Evolutionary conservation across 495 filamentous ascomycete genomes (phyloP), one percentile per base, ranked within the genome.

Genomic region (Monascus purpureus): DNA sequence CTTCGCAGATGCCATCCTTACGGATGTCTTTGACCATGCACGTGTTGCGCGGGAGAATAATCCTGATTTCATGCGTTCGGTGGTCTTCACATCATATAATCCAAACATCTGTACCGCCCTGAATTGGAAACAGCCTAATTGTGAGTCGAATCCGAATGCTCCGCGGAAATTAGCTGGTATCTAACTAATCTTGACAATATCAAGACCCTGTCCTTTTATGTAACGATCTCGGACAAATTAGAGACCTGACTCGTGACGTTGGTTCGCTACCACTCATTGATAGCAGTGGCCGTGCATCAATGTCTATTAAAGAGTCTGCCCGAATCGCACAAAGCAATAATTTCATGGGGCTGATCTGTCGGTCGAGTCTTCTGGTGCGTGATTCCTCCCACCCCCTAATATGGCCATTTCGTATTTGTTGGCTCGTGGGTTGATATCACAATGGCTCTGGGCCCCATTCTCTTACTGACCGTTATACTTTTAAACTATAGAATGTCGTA

Each of bases 101-200:
- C 61, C 79, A 8, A 80, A 77, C 42, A 72, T 96, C 17, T 97
- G 90, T 53, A 86, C 81, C 22, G 84, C 87, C 3, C 46, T 97
- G 32, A 96, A 96, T 51, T 97, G 92, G 92, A 97, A 97, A 55
- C 90, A 97, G 51, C 90, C 90, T 8, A 97, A 96, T 42, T 97
- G 79, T 83, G 54, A 60, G 73, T 55, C 8, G 17, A n/a, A 25
- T 6, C 17, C 26, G 16, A 25, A 7, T 9, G 6, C 13, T 25
- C 6, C 18, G 13, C 29, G 26, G 32, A 33, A 24, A 9, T 6
- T 18, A 18, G 12, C 13, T 31, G 17, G 35, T 29, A 29, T 31
- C 17, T 11, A 12, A 1, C 8, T 1, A 18, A 20, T 8, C 22
- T 37, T 37, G 6, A 20, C 25, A 12, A n/a, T 0, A 13, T 20